Percentiles rank a stretch among this genome's conserved stretches.
Conservation (phyloP, 2,329 filamentous ascomycete species). For the Claviceps maximensis region DNA sequence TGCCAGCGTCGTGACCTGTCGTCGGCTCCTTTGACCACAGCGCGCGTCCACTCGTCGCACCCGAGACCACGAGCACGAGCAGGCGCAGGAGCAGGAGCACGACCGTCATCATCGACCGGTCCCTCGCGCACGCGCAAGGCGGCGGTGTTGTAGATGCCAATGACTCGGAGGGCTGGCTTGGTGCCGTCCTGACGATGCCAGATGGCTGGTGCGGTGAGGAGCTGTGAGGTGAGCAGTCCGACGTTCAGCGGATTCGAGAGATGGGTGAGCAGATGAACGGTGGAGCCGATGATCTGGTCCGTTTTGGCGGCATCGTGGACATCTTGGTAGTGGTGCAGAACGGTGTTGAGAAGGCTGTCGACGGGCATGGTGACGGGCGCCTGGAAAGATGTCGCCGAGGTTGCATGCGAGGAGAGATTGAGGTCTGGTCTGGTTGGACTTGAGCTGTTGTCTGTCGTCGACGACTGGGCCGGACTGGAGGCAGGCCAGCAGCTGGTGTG, state of each 20-base stretch:
- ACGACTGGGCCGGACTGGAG: too few species aligned
- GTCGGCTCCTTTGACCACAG: constrained; percentile 44
- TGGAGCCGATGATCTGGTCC: constrained; percentile 50
- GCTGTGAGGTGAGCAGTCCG: constrained; percentile 56
- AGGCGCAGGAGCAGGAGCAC: constrained; percentile 20
- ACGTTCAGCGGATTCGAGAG: constrained; percentile 66
- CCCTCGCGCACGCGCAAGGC: constrained; percentile 32
- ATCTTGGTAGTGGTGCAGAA: constrained; percentile 47
- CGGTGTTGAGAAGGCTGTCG: constrained; percentile 52
- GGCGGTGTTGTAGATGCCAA: constrained; percentile 61
- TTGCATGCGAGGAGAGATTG: too few species aligned
- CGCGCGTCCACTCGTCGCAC: constrained; percentile 42
- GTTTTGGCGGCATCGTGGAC: constrained; percentile 36
- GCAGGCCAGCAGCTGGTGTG: too few species aligned
- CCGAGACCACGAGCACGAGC: constrained; percentile 23
- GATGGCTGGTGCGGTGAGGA: constrained; percentile 57
- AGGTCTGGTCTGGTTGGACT: too few species aligned
- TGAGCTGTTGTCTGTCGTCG: too few species aligned
- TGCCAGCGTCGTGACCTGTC: constrained; percentile 59
- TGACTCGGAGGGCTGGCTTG: constrained; percentile 48
- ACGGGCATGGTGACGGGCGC: constrained; percentile 39
- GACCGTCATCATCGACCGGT: constrained; percentile 26
- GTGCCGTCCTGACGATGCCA: constrained; percentile 51
- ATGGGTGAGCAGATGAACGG: constrained; percentile 51
- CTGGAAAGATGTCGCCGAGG: not conserved